Evolutionary conservation across 2,329 filamentous ascomycete species (phyloP).

Genomic region (Pseudogymnoascus sp.): DNA sequence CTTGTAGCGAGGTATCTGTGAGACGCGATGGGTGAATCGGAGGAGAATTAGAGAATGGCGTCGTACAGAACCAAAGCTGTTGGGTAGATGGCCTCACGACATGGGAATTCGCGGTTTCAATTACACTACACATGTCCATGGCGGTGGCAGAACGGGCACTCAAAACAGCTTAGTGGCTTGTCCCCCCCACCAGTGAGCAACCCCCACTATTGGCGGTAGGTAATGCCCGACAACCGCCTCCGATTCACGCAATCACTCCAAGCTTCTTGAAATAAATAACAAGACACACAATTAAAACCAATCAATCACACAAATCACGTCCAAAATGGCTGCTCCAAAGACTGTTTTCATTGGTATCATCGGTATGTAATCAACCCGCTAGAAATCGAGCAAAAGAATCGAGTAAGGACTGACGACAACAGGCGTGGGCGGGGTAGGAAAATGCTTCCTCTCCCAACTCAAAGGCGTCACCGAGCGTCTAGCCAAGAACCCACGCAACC

Average conservation of each 20-base stretch:
- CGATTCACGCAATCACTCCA: slow-evolving; percentile 8
- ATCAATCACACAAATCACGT: not conserved
- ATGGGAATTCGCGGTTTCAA: not conserved
- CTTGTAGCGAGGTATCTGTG: not conserved
- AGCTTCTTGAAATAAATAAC: not conserved
- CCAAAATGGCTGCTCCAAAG: slow-evolving; percentile 25
- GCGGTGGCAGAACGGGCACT: not conserved
- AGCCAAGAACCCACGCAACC: slow-evolving; percentile 37
- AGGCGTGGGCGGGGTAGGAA: slow-evolving; percentile 91
- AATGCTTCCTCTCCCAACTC: slow-evolving; percentile 81
- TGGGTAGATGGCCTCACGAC: not conserved
- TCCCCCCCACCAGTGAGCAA: not conserved
- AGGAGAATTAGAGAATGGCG: not conserved
- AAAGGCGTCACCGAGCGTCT: slow-evolving; percentile 57
- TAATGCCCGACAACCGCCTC: slow-evolving; percentile 7
- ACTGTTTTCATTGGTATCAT: slow-evolving; percentile 38
- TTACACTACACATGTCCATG: not conserved
- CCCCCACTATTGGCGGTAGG: slow-evolving; percentile 4
- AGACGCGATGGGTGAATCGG: not conserved
- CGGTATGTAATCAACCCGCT: slow-evolving; percentile 27
- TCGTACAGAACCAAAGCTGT: not conserved
- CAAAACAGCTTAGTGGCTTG: not conserved
- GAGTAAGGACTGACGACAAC: slow-evolving; percentile 10
- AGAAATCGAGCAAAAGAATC: slow-evolving; percentile 12
- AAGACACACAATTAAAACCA: not conserved